A percentile compares a stretch with the other conserved stretches of the same genome.
Conservation (phyloP, 2,329 filamentous ascomycete species). For the Lecanosticta acicola region DNA sequence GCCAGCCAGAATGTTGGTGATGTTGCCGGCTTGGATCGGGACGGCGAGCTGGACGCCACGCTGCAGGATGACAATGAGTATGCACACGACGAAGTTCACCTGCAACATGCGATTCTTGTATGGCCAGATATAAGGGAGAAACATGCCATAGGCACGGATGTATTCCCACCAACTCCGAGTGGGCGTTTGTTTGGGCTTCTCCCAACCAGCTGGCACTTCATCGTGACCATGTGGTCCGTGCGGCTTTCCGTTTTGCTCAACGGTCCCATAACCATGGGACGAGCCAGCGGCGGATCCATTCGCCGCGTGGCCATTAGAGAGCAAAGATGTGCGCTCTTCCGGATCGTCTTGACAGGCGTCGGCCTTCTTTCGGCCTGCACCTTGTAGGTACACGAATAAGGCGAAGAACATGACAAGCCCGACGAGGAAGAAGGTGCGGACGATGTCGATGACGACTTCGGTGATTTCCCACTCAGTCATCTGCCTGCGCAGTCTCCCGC, state of each 20-base stretch:
- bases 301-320: constrained; percentile 45
- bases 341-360: constrained; percentile 32
- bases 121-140: constrained; percentile 97
- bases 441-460: constrained; percentile 60
- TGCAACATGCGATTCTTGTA: constrained; percentile 71
- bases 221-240: constrained; percentile 18
- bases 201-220: constrained; percentile 64
- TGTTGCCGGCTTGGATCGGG: constrained; percentile 70
- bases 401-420: constrained; percentile 56
- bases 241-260: constrained; percentile 36
- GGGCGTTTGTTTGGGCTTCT: constrained; percentile 78
- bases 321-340: constrained; percentile 59
- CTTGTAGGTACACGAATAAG: constrained; percentile 44
- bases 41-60: constrained; percentile 81
- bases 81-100: constrained; percentile 73
- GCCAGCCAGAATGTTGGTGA: constrained; percentile 67
- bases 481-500: constrained; percentile 31
- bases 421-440: constrained; percentile 63
- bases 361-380: constrained; percentile 36
- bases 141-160: constrained; percentile 80
- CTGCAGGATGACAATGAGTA: constrained; percentile 72
- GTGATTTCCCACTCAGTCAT: constrained; percentile 57
- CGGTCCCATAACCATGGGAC: constrained; percentile 15
- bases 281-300: constrained; percentile 36
- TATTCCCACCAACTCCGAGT: constrained; percentile 96